Conservation (phyloP, 2,329 filamentous ascomycete genomes). For the Aspergillus sp. region DNA sequence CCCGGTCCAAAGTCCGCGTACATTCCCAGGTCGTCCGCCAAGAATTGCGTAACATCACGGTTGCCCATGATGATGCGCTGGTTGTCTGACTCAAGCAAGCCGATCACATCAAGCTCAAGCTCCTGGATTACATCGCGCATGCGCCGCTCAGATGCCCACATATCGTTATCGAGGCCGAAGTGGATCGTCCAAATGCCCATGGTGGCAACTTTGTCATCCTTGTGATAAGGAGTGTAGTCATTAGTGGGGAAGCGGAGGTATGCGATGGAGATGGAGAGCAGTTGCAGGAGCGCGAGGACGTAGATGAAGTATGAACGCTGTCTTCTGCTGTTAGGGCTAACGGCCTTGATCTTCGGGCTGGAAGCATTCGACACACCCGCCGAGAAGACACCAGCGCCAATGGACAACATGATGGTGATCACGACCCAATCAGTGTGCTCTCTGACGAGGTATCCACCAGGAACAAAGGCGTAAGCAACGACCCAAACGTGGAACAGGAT, state of each 20-base stretch:
- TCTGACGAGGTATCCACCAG: conserved; percentile 85
- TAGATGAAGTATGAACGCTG: conserved; percentile 70
- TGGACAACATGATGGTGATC: conserved; percentile 77
- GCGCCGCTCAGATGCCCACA: conserved; percentile 95
- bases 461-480: conserved; percentile 96
- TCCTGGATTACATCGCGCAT: conserved; percentile 91
- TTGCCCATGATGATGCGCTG: conserved; percentile 99
- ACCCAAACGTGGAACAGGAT: conserved; percentile 99
- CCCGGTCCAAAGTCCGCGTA: conserved; percentile 97
- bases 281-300: conserved; percentile 72
- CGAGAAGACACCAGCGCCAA: conserved; percentile 83
- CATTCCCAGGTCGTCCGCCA: conserved; percentile 97
- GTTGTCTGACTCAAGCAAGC: conserved; percentile 88
- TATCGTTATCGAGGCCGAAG: conserved; percentile 96
- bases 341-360: conserved; percentile 42
- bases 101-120: conserved; percentile 94
- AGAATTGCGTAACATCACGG: conserved; percentile 89
- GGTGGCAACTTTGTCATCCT: conserved; percentile 82
- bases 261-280: conserved; percentile 76
- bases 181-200: conserved; percentile 99
- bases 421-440: conserved; percentile 97
- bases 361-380: conserved; percentile 57
- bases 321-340: conserved; percentile 46
- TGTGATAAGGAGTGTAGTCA: conserved; percentile 87
- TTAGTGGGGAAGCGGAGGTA: conserved; percentile 92